Conservation (phyloP, 495 filamentous ascomycete species). For the Xylaria intraflava region DNA sequence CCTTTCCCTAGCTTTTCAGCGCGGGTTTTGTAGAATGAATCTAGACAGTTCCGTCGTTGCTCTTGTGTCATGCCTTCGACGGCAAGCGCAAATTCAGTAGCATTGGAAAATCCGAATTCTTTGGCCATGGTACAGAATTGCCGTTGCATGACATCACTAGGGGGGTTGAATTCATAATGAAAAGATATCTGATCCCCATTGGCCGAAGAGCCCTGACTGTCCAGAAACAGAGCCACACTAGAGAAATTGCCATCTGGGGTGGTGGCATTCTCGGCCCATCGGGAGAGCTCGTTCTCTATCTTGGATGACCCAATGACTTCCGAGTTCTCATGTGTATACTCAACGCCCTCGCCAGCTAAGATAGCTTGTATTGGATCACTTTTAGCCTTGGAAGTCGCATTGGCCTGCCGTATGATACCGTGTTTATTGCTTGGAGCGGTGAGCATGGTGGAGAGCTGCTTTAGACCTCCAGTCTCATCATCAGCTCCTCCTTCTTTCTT, state of each 20-base stretch:
- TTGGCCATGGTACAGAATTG: conserved; percentile 90
- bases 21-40: conserved; percentile 64
- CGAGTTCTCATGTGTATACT: conserved; percentile 94
- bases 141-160: conserved; percentile 62
- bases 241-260: conserved; percentile 40
- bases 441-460: conserved; percentile 67
- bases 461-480: conserved; percentile 60
- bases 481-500: conserved; percentile 41
- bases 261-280: conserved; percentile 61
- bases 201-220: conserved; percentile 18
- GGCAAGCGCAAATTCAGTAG: conserved; percentile 82
- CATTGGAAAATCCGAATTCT: conserved; percentile 66
- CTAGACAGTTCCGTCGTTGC: conserved; percentile 70
- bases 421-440: conserved; percentile 40
- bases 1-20: conserved; percentile 26
- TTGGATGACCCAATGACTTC: conserved; percentile 89
- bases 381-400: conserved; percentile 33
- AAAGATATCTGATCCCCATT: conserved; percentile 25
- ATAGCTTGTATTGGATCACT: conserved; percentile 84
- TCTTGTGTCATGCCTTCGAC: conserved; percentile 93
- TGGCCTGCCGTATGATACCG: conserved; percentile 20
- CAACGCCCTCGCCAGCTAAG: conserved; percentile 77
- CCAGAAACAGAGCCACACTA: conserved; percentile 28
- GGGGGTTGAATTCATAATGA: conserved; percentile 68
- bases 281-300: conserved; percentile 72